Evolutionary conservation across 805 yeast genomes (phyloP), one percentile per base, ranked within the genome.

Genomic region (Candida maesae): DNA sequence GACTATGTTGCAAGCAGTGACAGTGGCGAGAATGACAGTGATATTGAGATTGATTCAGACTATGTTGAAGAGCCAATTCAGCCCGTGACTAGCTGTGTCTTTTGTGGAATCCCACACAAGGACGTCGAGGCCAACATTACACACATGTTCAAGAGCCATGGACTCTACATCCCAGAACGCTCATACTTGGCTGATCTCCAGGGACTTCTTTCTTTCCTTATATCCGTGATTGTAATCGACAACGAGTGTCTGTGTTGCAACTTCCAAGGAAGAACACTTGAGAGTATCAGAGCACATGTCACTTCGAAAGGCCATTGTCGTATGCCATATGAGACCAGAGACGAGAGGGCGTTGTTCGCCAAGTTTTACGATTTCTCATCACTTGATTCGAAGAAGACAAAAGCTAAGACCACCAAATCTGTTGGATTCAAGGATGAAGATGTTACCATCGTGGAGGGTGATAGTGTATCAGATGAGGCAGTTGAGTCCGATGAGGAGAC

Each of bases 211-310:
- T 60, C 65, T 2, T 86, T 85, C 56, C 63, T 93, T 44, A 86
- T 84, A 32, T 93, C 88, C 49, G 81, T 84, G 52, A 78, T 91
- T 40, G 84, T 90, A 9, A 71, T 81, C 33, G 96, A 96, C 29
- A 81, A 86, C 51, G 76, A 83, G 49, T 93, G 99, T 60, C 63
- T 91, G 35, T 75, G 78, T 39, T 93, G 99, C 61, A 70, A 71
- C 24, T 93, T 81, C 59, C 84, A 85, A 61, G 98, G 98, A n/a
- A 75, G 77, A 46, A 78, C 79, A 39, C 58, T 91, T 23, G 95
- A 86, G 55, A 84, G 95, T 45, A 89, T 86, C 10, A 80, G 96
- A 51, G 93, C 87, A 32, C 99, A 93, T 62, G 82, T 88, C 84
- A 53, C 71, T 5, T 74, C 84, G 8, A 93, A 93, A 63, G 79